phyloP scores from a whole-genome alignment of 163 green algal genomes.

The Chlamydomonas reinhardtii region DNA sequence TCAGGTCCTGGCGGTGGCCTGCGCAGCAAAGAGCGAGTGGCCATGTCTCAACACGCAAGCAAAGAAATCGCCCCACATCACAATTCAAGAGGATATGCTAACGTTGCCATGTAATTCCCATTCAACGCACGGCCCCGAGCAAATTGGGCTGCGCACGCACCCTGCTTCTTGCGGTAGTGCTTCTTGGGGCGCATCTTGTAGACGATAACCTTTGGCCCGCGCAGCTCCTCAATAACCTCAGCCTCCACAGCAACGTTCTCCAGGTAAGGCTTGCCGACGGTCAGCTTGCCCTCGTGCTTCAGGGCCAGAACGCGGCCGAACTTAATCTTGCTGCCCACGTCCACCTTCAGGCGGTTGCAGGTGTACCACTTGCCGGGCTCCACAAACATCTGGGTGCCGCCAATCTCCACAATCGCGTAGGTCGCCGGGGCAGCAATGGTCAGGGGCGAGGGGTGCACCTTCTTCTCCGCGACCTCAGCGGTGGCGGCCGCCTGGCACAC shows the following conservation, averaged over 20 bases:
- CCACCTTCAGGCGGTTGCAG: constrained; percentile 88
- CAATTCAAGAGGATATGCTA: too few species aligned
- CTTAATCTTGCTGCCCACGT: constrained; percentile 87
- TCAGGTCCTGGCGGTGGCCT: constrained; percentile 81
- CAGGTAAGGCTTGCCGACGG: constrained; percentile 91
- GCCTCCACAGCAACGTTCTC: constrained; percentile 87
- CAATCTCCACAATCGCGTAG: constrained; percentile 87
- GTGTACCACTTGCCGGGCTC: constrained; percentile 95
- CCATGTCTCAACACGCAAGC: too few species aligned
- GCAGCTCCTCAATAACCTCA: constrained; percentile 91
- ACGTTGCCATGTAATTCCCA: too few species aligned
- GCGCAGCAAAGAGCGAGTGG: too few species aligned
- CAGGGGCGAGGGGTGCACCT: constrained; percentile 59
- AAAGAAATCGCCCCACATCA: too few species aligned
- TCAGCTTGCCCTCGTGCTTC: constrained; percentile 86
- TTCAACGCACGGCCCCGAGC: too few species aligned
- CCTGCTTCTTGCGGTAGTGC: constrained; percentile 81
- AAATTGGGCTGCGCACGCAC: too few species aligned
- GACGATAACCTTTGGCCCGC: constrained; percentile 91
- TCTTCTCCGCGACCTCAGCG: constrained; percentile 26
- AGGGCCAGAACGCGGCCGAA: constrained; percentile 93
- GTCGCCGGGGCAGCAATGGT: constrained; percentile 61
- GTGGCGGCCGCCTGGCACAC: constrained; percentile 54
- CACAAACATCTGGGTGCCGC: constrained; percentile 93
- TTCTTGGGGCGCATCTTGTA: constrained; percentile 98